Percentiles rank a stretch among this genome's conserved stretches.
Evolutionary conservation across 2,329 filamentous ascomycete genomes (phyloP).

Genomic region (Fusarium sulawesiense): DNA sequence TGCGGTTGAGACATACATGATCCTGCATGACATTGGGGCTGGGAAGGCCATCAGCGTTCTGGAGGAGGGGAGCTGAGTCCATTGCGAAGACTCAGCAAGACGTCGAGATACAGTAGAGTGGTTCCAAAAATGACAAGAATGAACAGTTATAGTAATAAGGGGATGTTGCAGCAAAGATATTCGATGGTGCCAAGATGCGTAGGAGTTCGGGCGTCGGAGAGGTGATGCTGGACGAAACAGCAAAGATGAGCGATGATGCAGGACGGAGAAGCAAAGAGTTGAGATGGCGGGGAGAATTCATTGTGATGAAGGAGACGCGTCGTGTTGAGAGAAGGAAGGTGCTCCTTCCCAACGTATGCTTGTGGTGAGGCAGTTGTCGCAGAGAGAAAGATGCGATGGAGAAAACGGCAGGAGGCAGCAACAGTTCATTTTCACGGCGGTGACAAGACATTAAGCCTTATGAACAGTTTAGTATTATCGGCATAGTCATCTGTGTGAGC

Average conservation of each 20-base stretch:
- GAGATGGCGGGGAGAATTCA: background rate
- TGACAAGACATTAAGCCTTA: rapidly evolving
- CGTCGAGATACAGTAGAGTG: background rate
- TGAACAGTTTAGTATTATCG: background rate
- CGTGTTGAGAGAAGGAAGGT: background rate
- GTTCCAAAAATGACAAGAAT: background rate
- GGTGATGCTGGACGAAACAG: conserved; percentile 12
- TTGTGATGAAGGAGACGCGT: background rate
- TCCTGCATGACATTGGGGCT: conserved; percentile 51
- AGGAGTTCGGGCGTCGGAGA: conserved; percentile 8
- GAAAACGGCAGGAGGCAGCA: background rate
- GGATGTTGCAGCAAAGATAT: conserved; percentile 19
- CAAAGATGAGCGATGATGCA: conserved; percentile 19
- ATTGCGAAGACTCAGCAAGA: conserved; percentile 35
- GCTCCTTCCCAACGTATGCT: background rate
- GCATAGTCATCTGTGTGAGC: background rate
- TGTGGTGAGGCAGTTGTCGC: background rate
- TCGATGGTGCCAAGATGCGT: conserved; percentile 21
- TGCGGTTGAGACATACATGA: conserved; percentile 46
- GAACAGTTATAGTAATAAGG: background rate
- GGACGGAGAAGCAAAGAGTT: background rate
- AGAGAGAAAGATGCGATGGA: background rate
- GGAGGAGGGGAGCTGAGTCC: conserved; percentile 53
- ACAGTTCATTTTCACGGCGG: too few relatives aligned
- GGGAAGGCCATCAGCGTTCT: conserved; percentile 46